Evolutionary conservation across 257 asterid species (phyloP), one percentile per base, ranked within the genome.

Genomic region (Fraxinus excelsior): DNA sequence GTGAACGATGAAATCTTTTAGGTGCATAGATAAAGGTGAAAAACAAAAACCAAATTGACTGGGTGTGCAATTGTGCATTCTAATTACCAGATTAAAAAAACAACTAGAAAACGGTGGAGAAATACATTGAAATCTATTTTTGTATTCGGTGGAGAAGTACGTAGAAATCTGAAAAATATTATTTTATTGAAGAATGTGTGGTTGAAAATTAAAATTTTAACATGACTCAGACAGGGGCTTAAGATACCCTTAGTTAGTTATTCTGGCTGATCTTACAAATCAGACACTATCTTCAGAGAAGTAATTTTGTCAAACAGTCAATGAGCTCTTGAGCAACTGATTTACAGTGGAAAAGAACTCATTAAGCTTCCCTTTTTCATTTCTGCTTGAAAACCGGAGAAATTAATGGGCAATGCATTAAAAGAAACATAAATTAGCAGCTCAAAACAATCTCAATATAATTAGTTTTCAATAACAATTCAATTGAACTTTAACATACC

Each of bases 401-500:
- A 46, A 18, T 66, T 26, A 51, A 64, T 35, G 70, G 78, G 11
- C 18, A 40, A 11, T 4, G 53, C 31, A 11, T 6, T 14, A 29
- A 31, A 16, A 67, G 6, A 38, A 74, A 60, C 10, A 75, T 28
- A 7, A 25, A 68, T 26, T 42, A 60, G 51, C 23, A 28, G 76
- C 64, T 76, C 49, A 76, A 60, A 18, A 7, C 65, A 67, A 69
- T 67, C 56, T 25, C 60, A 40, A 65, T 25, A 72, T 5, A 78
- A 16, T 74, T 49, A 34, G 46, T 23, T 65, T 16, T 26, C 72
- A 67, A 13, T 74, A 64, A 49, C 67, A 76, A 68, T 18, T 16
- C 26, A 46, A n/a, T 25, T 0, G n/a, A 14, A 16, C 12, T 6
- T 71, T 8, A 68, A 62, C 80, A 77, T 88, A 95, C 99, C 99